A percentile compares a stretch with the other conserved stretches of the same genome.
phyloP scores from a whole-genome alignment of 1,284 basidiomycete species.

The Mycena citricolor region DNA sequence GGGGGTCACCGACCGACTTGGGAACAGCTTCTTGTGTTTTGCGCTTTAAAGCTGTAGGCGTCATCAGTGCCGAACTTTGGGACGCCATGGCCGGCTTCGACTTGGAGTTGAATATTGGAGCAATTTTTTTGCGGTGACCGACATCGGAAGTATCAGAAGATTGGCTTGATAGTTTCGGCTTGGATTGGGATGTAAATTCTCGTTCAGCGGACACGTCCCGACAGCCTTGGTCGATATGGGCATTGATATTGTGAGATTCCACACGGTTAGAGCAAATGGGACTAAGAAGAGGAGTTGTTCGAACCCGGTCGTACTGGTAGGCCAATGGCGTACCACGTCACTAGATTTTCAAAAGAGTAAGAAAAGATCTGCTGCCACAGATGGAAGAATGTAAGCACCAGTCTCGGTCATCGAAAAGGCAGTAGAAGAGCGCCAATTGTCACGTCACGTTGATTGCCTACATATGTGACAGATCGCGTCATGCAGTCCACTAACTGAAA shows the following conservation, averaged over 20 bases:
- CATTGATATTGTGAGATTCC: constrained; percentile 7
- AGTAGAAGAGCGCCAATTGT: neutral
- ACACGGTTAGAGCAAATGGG: constrained; percentile 16
- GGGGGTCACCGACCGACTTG: constrained; percentile 5
- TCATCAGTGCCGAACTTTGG: too few relatives aligned
- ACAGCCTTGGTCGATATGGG: constrained; percentile 15
- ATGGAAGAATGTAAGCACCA: constrained; percentile 1
- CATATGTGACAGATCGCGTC: neutral
- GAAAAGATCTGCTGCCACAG: neutral
- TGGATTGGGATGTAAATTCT: neutral
- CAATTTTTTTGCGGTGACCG: constrained; percentile 13
- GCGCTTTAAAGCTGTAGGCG: too few relatives aligned
- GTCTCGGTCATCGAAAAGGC: neutral
- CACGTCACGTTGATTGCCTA: neutral
- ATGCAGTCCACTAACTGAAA: neutral
- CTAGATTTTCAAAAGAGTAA: neutral
- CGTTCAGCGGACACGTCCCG: neutral
- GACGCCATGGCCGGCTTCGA: constrained; percentile 9
- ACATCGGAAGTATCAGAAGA: neutral
- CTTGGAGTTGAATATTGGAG: constrained; percentile 23
- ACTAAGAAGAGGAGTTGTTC: neutral
- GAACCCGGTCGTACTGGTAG: too few relatives aligned
- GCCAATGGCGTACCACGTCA: constrained; percentile 16
- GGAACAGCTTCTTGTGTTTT: neutral
- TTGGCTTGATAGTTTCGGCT: constrained; percentile 12